These are phyloP conservation scores for Oryza longistaminata DNA, from an alignment of 176 grass and related monocot genomes.

Conservation along the genomic window DNA sequence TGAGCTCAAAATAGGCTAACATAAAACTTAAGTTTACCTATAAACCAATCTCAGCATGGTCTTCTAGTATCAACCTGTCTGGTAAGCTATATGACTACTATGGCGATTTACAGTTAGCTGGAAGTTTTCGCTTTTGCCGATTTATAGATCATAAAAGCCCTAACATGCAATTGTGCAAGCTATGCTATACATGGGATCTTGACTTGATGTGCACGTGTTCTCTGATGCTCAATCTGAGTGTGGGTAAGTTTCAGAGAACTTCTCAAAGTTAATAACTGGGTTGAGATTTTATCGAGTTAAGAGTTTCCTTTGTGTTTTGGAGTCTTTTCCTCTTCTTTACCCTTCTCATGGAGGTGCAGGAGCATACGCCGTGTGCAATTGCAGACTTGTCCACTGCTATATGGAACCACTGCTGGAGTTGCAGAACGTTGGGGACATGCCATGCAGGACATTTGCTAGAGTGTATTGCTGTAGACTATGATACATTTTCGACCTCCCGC, in stretches of 20 bases:
- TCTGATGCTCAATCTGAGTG: slow-evolving; percentile 8
- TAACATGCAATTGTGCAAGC: not conserved
- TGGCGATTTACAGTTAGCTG: not conserved
- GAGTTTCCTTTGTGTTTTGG: slow-evolving; percentile 19
- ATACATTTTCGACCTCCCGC: not conserved
- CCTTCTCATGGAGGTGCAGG: slow-evolving; percentile 35
- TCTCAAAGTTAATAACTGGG: not conserved
- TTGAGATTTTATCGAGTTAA: not conserved
- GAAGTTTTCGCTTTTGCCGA: slow-evolving; percentile 13
- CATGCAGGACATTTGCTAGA: not conserved
- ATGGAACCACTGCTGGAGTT: slow-evolving; percentile 15
- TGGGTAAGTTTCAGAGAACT: not conserved
- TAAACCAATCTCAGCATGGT: not conserved
- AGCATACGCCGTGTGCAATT: slow-evolving; percentile 17
- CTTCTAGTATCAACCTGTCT: not conserved
- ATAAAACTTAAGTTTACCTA: not conserved
- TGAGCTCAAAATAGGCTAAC: slow-evolving; percentile 3
- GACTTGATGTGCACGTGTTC: not conserved
- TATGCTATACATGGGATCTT: not conserved
- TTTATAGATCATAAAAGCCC: not conserved
- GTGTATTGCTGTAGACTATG: not conserved
- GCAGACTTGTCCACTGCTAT: not conserved
- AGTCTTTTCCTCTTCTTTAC: not conserved
- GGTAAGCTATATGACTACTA: not conserved
- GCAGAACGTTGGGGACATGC: slow-evolving; percentile 1